phyloP scores from a whole-genome alignment of 176 grass and related monocot species.

The Lolium rigidum region DNA sequence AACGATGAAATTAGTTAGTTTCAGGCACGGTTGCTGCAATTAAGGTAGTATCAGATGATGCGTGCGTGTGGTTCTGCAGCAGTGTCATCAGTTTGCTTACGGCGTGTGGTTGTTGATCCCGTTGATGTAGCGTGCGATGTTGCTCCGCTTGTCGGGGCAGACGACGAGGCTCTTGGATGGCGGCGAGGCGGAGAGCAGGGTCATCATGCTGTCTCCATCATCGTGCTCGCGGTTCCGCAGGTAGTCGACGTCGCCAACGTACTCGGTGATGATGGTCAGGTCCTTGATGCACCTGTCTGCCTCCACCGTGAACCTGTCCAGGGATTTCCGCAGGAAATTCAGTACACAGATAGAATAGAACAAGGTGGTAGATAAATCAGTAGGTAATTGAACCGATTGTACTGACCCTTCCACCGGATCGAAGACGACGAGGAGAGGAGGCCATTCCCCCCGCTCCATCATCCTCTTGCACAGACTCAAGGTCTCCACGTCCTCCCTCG shows the following conservation, averaged over 20 bases:
- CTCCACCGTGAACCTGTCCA: constrained; percentile 78
- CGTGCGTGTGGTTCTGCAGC: background rate
- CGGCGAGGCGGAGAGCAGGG: constrained; percentile 63
- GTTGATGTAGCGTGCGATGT: constrained; percentile 93
- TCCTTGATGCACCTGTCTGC: constrained; percentile 80
- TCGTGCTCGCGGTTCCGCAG: constrained; percentile 73
- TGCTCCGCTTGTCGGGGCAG: constrained; percentile 85
- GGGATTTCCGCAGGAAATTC: constrained; percentile 1
- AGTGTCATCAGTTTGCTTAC: background rate
- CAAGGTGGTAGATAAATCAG: too few relatives aligned
- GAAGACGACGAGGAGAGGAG: constrained; percentile 75
- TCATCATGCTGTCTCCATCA: constrained; percentile 98
- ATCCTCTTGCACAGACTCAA: constrained; percentile 78
- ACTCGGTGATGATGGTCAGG: constrained; percentile 95
- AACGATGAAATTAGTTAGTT: background rate
- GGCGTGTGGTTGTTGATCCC: constrained; percentile 94
- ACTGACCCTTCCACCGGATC: constrained; percentile 80
- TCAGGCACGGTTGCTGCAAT: background rate
- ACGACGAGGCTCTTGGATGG: constrained; percentile 79
- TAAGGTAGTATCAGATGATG: background rate
- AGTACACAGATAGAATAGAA: background rate
- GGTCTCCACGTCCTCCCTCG: constrained; percentile 73
- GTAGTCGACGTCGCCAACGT: constrained; percentile 90
- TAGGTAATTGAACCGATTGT: too few relatives aligned
- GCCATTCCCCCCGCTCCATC: constrained; percentile 84